Evolutionary conservation across 225 moss, liverwort and hornwort species (phyloP), one percentile per base, ranked within the genome.

Genomic region (Bryum argenteum): DNA sequence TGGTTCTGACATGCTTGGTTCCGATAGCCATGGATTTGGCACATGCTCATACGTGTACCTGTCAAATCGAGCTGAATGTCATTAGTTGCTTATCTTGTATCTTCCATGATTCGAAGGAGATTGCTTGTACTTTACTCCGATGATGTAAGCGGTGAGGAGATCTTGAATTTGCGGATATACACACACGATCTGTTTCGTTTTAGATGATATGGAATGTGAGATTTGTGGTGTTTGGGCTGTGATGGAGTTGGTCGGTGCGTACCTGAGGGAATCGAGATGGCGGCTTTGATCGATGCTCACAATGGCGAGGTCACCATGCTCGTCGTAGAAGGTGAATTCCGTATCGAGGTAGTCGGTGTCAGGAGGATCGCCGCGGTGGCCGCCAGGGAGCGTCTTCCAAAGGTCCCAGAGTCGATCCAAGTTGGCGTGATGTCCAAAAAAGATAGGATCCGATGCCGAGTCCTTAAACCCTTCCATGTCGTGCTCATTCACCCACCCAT

Each of bases 321-420:
- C 89, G 15, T 90, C 80, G 22, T 76, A 85, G 8, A 87, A 87
- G 1, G 80, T 71, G 61, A 90, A 85, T 8, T 67, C 16, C 5
- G 84, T 76, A 37, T 84, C 6, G 8, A 66, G 78, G 56, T 21
- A 87, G 41, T 87, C 82, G 1, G 47, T 44, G 48, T 87, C 84
- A 0, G 60, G 9, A 22, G 79, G 44, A 2, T 78, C 78, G 0
- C 54, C 19, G 41, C 74, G 73, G 1, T 19, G 18, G 0, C 64
- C 54, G 1, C 78, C 42, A 0, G 85, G 61, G 5, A 69, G 0
- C 7, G 45, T 65, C n/a, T 63, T 70, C 83, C 83, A 80, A 4
- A 80, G 9, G 3, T 21, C 75, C 83, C 79, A 79, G 11, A 77
- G 39, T 13, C 83, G 77, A 20, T 78, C 75, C 12, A 77, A 0